Percentiles rank a stretch among this genome's conserved stretches.
These are phyloP conservation scores for Sorghum bicolor DNA, from an alignment of 176 grass and related monocot genomes.

Conservation along the genomic window Sorghum_bicolor_NCBIv3 NC_012870.2:75572001-75572500, in stretches of 20 bases:
- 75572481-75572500: slow-evolving; percentile 31
- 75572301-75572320: too few species aligned
- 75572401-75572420: not conserved
- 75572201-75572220: not conserved
- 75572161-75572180: not conserved
- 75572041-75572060: slow-evolving; percentile 25
- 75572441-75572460: slow-evolving; percentile 5
- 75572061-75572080: slow-evolving; percentile 32
- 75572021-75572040: slow-evolving; percentile 17
- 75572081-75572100: not conserved
- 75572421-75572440: slow-evolving; percentile 4
- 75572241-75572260: slow-evolving; percentile 24
- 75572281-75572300: not conserved
- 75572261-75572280: not conserved
- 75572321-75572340: not conserved
- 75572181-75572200: slow-evolving; percentile 24
- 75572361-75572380: slow-evolving; percentile 6
- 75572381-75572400: not conserved
- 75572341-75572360: not conserved
- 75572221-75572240: slow-evolving; percentile 25
- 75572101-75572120: not conserved
- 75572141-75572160: not conserved
- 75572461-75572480: not conserved
- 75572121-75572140: not conserved
- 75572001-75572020: slow-evolving; percentile 24